Conservation (phyloP, 192 early-diverging fungal genomes). For the Cladochytrium replicatum region DNA sequence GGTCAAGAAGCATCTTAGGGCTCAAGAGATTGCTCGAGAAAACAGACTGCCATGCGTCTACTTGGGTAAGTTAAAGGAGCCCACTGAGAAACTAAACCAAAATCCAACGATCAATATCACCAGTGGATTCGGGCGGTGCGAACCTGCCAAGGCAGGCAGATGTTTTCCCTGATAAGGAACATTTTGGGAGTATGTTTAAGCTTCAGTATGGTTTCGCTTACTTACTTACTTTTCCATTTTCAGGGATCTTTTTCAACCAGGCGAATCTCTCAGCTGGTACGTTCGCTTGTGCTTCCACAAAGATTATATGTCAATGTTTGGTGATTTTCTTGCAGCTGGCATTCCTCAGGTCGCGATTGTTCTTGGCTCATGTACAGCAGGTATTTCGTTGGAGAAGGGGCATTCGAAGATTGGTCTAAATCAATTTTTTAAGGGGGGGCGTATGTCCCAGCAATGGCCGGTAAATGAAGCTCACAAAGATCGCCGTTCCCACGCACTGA, state of each 20-base stretch:
- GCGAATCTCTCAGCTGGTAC: conserved; percentile 41
- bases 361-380: conserved; percentile 93
- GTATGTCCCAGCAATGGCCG: conserved; percentile 95
- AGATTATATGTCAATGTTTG: background rate
- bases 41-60: conserved; percentile 93
- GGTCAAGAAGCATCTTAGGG: conserved; percentile 95
- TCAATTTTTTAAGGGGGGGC: conserved; percentile 48
- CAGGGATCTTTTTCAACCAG: conserved; percentile 95
- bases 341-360: conserved; percentile 98
- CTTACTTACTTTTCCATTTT: conserved; percentile 49
- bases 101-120: background rate
- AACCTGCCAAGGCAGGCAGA: conserved; percentile 89
- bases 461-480: conserved; percentile 4
- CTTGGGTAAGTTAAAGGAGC: conserved; percentile 28
- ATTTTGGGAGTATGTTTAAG: conserved; percentile 20
- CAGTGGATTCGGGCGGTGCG: conserved; percentile 91
- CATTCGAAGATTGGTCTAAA: conserved; percentile 1
- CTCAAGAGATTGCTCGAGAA: conserved; percentile 91
- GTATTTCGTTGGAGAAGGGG: conserved; percentile 15
- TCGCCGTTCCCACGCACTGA: background rate
- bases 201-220: background rate
- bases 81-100: background rate
- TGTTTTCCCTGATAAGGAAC: conserved; percentile 89
- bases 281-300: background rate
- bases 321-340: conserved; percentile 28